Conservation (phyloP, 1,139 yeast species). For the Kodamaea alishanica region DNA sequence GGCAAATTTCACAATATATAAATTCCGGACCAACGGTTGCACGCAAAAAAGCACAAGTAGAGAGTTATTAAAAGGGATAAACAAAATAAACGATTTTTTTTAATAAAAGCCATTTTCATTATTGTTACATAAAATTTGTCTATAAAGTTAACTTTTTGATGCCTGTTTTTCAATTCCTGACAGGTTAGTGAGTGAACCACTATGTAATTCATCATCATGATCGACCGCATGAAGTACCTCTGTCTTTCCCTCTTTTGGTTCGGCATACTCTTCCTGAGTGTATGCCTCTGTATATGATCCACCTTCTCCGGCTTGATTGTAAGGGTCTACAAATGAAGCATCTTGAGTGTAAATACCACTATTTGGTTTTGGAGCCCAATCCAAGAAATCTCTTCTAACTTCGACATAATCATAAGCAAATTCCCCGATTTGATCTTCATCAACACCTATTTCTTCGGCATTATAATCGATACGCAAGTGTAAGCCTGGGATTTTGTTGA, state of each 20-base stretch:
- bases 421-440: conserved; percentile 97
- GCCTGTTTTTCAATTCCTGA: too few species aligned
- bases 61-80: background rate
- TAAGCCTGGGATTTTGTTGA: conserved; percentile 80
- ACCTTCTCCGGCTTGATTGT: too few species aligned
- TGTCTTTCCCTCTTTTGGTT: background rate
- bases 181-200: conserved; percentile 6
- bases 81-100: background rate
- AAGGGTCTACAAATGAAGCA: conserved; percentile 2
- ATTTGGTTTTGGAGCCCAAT: conserved; percentile 43
- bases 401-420: conserved; percentile 98
- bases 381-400: conserved; percentile 87
- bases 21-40: too few species aligned
- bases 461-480: conserved; percentile 76
- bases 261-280: conserved; percentile 1
- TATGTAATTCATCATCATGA: conserved; percentile 1
- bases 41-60: too few species aligned
- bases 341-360: background rate
- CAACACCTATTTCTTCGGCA: conserved; percentile 86
- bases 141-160: background rate
- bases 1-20: too few species aligned
- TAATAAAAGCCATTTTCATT: background rate
- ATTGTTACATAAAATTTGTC: background rate
- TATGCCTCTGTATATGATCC: background rate
- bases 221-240: conserved; percentile 4